These are phyloP conservation scores for Acacia acuminata DNA, from an alignment of 306 rosid genomes.

Conservation along the genomic window DNA sequence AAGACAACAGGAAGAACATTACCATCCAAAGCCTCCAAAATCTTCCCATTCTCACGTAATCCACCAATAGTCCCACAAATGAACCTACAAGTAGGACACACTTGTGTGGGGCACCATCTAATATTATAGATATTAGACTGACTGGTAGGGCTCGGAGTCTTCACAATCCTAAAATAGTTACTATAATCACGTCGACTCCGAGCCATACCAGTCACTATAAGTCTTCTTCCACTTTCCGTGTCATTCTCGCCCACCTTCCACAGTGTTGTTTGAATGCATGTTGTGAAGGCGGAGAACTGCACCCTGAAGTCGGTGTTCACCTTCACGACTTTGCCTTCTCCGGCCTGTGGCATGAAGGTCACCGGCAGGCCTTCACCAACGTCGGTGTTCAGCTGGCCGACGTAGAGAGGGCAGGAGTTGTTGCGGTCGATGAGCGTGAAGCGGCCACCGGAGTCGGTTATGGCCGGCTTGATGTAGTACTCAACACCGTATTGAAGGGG, in stretches of 20 bases:
- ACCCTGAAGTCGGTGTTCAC: slow-evolving; percentile 43
- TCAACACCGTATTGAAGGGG: slow-evolving; percentile 44
- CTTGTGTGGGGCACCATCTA: slow-evolving; percentile 55
- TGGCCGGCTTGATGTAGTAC: slow-evolving; percentile 65
- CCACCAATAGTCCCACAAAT: slow-evolving; percentile 41
- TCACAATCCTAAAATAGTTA: slow-evolving; percentile 40
- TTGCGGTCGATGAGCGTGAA: slow-evolving; percentile 45
- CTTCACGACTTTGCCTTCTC: slow-evolving; percentile 35
- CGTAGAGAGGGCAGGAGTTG: slow-evolving; percentile 40
- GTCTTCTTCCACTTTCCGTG: slow-evolving; percentile 33
- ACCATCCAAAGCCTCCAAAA: not conserved
- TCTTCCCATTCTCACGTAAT: slow-evolving; percentile 27
- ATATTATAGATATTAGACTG: slow-evolving; percentile 31
- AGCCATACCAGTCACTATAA: slow-evolving; percentile 18
- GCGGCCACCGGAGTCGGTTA: slow-evolving; percentile 56
- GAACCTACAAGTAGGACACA: slow-evolving; percentile 51
- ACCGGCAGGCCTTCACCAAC: slow-evolving; percentile 30
- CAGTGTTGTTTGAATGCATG: slow-evolving; percentile 32
- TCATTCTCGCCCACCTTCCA: slow-evolving; percentile 49
- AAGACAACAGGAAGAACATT: not conserved
- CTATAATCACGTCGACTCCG: not conserved
- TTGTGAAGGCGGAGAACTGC: slow-evolving; percentile 32
- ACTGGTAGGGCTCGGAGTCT: not conserved
- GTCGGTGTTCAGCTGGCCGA: slow-evolving; percentile 50
- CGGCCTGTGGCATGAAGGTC: slow-evolving; percentile 43